Base-by-base conservation (phyloP, 163 green algal genomes). In the Smithsoniella earleae region DNA sequence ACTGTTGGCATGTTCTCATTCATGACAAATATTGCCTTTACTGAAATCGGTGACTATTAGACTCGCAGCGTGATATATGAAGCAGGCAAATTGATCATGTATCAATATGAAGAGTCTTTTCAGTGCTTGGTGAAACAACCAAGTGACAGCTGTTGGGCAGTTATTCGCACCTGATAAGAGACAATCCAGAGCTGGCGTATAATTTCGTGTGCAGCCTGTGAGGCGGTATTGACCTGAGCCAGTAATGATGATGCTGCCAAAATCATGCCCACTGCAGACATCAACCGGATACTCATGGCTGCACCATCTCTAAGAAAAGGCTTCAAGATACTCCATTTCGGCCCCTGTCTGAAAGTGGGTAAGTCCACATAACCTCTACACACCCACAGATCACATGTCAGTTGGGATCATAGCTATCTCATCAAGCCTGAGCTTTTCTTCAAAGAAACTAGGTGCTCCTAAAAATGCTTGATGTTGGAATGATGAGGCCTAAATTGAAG, bases 171-270 rank as follows among this genome's bases (percentile, higher is more conserved):
- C 58, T 69, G 58, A 36, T 28, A 69, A 4, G 16, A 13, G 58
- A 30, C 38, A 33, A 69, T 69, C 58, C 58, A 69, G n/a, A 69
- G n/a, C 25, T 69, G 58, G 5, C 58, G 20, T 4, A 69, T 18
- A 36, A 69, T 69, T 13, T 69, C 58, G 58, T 69, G 58, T 0
- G 58, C 58, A 1, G 58, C 58, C 25, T 69, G 58, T 5, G 58
- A 69, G 20, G 58, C 58, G 3, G 58, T 69, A 33, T 13, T 13
- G n/a, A 69, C 58, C 8, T 31, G 58, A 18, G 58, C 58, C 27
- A 69, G 58, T 31, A 69, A 30, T 4, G 58, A 69, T 16, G 58
- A 69, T 16, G 58, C 38, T 16, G 58, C 58, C 58, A 69, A 45
- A 33, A 69, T 40, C 27, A 69, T 34, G 25, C 5, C 2, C n/a